phyloP scores from a whole-genome alignment of 768 basidiomycete species.

The Coprinopsis cinerea region DNA sequence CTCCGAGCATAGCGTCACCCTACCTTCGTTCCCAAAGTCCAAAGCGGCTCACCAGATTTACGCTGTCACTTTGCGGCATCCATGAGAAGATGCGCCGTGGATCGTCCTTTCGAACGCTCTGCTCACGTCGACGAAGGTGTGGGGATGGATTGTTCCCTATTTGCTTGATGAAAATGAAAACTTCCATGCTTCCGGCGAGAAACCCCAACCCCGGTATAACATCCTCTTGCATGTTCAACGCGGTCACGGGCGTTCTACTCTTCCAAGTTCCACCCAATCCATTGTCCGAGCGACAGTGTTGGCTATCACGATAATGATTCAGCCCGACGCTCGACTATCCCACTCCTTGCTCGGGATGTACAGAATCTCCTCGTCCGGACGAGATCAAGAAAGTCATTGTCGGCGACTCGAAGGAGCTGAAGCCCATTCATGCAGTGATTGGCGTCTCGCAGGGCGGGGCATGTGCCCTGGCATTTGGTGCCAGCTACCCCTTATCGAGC shows the following conservation, averaged over 20 bases:
- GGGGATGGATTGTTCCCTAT: constrained; percentile 37
- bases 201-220: constrained; percentile 33
- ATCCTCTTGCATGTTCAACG: constrained; percentile 46
- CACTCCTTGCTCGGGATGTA: constrained; percentile 41
- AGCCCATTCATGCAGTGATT: constrained; percentile 38
- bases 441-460: constrained; percentile 54
- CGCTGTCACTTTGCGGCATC: too few relatives aligned
- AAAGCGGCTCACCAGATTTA: too few relatives aligned
- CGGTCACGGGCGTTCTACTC: constrained; percentile 43
- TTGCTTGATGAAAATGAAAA: constrained; percentile 32
- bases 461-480: constrained; percentile 40
- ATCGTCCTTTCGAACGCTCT: constrained; percentile 47
- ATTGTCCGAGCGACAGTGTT: not conserved
- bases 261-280: constrained; percentile 21
- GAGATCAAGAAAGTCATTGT: constrained; percentile 4
- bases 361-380: constrained; percentile 24
- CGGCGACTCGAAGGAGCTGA: constrained; percentile 14
- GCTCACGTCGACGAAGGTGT: constrained; percentile 42
- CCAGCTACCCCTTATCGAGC: too few relatives aligned
- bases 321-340: constrained; percentile 30
- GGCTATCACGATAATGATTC: constrained; percentile 6
- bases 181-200: constrained; percentile 3
- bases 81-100: constrained; percentile 33
- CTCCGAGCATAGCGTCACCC: too few relatives aligned
- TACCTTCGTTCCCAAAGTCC: too few relatives aligned